These are phyloP conservation scores for Trapa bicornis DNA, from an alignment of 345 rosid species.

Conservation along the genomic window DNA sequence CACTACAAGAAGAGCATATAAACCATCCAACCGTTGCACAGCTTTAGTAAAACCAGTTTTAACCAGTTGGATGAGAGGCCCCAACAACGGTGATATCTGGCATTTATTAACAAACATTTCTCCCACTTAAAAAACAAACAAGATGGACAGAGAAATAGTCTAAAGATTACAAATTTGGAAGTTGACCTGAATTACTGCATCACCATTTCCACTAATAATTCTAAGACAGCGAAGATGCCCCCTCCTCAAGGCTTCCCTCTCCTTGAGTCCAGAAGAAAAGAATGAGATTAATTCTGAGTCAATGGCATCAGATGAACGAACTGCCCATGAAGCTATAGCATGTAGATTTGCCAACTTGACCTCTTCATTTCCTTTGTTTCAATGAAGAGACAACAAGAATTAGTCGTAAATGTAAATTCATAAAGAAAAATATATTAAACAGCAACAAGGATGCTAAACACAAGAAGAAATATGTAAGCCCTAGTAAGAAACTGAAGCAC, in stretches of 20 bases:
- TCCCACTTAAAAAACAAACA: conserved; percentile 5
- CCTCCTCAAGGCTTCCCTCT: conserved; percentile 81
- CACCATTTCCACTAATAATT: conserved; percentile 52
- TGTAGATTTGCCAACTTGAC: conserved; percentile 68
- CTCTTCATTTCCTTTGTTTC: conserved; percentile 71
- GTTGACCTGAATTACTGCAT: conserved; percentile 53
- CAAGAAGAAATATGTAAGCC: not conserved
- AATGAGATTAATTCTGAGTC: conserved; percentile 62
- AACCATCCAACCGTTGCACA: conserved; percentile 86
- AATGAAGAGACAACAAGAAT: conserved; percentile 1
- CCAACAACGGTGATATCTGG: conserved; percentile 72
- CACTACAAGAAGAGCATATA: conserved; percentile 69
- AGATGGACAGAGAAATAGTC: conserved; percentile 5
- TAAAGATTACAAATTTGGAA: not conserved
- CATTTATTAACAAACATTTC: conserved; percentile 10
- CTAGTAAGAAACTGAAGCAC: not conserved
- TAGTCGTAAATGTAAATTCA: not conserved
- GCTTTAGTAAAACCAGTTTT: conserved; percentile 86
- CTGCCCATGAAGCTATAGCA: conserved; percentile 66
- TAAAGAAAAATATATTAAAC: not conserved
- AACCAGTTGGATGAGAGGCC: conserved; percentile 77
- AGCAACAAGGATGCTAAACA: conserved; percentile 6
- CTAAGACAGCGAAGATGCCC: conserved; percentile 77
- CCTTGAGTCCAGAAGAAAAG: conserved; percentile 73
- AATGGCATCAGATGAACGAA: conserved; percentile 51